Conservation (phyloP, 2,329 filamentous ascomycete genomes). For the Thelonectria blattea region DNA sequence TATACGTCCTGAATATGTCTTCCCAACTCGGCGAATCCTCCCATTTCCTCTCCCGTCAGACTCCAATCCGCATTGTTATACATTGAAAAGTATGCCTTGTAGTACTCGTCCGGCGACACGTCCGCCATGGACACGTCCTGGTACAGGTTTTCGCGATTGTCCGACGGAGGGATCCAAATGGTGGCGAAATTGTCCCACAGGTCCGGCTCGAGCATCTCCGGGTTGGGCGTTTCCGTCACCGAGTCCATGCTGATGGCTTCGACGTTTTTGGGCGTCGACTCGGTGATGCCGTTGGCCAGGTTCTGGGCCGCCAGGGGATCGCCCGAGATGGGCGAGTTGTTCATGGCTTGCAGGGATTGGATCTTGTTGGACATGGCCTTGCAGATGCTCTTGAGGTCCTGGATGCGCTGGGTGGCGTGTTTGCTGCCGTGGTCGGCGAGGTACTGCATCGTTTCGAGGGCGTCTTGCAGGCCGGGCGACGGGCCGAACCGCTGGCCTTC, state of each 20-base stretch:
- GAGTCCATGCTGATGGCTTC: slow-evolving; percentile 7
- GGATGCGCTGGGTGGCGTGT: slow-evolving; percentile 34
- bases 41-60: slow-evolving; percentile 37
- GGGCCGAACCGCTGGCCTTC: slow-evolving; percentile 35
- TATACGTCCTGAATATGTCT: slow-evolving; percentile 37
- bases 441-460: slow-evolving; percentile 39
- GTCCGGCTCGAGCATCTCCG: slow-evolving; percentile 35
- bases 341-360: slow-evolving; percentile 33
- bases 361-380: slow-evolving; percentile 37
- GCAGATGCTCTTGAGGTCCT: slow-evolving; percentile 35
- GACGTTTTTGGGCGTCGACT: slow-evolving; percentile 15
- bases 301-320: not conserved
- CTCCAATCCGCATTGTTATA: slow-evolving; percentile 39
- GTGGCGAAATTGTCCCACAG: slow-evolving; percentile 38
- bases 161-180: slow-evolving; percentile 33
- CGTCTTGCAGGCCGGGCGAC: slow-evolving; percentile 34
- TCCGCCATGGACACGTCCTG: slow-evolving; percentile 36
- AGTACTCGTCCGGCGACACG: slow-evolving; percentile 35
- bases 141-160: slow-evolving; percentile 24
- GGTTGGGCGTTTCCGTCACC: slow-evolving; percentile 15
- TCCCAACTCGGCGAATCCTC: slow-evolving; percentile 37
- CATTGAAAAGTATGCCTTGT: slow-evolving; percentile 39
- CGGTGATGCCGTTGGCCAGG: slow-evolving; percentile 8
- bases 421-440: slow-evolving; percentile 37
- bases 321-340: slow-evolving; percentile 30